These are phyloP conservation scores for Conringia planisiliqua DNA, from an alignment of 345 rosid species.

Conservation along the genomic window DNA sequence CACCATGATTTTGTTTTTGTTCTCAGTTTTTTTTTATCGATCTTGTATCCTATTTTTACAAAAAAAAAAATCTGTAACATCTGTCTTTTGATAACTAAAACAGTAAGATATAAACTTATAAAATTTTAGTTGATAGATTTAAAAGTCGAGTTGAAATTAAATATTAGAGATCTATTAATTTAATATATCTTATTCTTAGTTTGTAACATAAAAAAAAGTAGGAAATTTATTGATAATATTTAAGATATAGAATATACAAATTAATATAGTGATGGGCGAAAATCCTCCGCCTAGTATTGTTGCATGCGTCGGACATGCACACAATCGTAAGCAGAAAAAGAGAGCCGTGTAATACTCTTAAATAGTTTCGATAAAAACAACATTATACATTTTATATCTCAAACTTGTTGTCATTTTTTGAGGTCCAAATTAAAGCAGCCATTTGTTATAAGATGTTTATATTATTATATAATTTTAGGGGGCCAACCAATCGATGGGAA, in stretches of 20 bases:
- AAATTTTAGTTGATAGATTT: too few relatives aligned
- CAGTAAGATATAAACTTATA: too few relatives aligned
- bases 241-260: background rate
- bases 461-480: background rate
- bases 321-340: slow-evolving; percentile 3
- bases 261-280: background rate
- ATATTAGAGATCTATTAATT: too few relatives aligned
- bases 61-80: too few relatives aligned
- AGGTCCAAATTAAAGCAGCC: background rate
- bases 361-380: background rate
- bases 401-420: background rate
- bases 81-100: too few relatives aligned
- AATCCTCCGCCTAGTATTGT: background rate
- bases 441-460: background rate
- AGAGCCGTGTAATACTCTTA: slow-evolving; percentile 9
- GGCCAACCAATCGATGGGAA: slow-evolving; percentile 1
- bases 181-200: too few relatives aligned
- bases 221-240: background rate
- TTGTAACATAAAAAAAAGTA: too few relatives aligned
- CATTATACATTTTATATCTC: background rate
- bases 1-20: too few relatives aligned
- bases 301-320: slow-evolving; percentile 1
- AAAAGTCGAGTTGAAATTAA: too few relatives aligned
- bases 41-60: too few relatives aligned
- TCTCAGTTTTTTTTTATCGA: too few relatives aligned